Evolutionary conservation across 2,329 filamentous ascomycete genomes (phyloP).

Genomic region (Talaromyces atroroseus): DNA sequence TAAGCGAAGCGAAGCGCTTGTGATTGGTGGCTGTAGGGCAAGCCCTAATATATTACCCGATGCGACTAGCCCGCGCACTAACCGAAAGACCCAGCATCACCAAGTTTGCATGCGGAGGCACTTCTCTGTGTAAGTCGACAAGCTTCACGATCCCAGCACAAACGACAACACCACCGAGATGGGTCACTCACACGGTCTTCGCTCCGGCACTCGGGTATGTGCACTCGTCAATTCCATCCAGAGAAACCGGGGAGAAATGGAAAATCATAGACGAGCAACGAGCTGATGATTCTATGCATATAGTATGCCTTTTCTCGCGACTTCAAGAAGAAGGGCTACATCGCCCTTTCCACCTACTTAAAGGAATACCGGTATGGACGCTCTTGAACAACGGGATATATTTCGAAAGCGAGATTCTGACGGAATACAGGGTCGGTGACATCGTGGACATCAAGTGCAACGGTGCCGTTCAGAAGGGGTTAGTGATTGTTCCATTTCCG

Average conservation of each 20-base stretch:
- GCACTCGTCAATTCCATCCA: conserved; percentile 7
- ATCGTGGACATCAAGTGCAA: conserved; percentile 99
- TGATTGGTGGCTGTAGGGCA: conserved; percentile 22
- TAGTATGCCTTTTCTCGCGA: conserved; percentile 87
- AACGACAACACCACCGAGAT: conserved; percentile 57
- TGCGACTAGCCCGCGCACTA: conserved; percentile 22
- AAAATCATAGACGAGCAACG: conserved; percentile 13
- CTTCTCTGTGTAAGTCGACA: conserved; percentile 31
- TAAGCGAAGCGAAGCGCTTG: conserved; percentile 16
- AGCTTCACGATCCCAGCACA: conserved; percentile 31
- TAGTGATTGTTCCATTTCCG: conserved; percentile 41
- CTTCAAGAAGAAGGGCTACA: conserved; percentile 94
- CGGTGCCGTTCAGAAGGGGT: conserved; percentile 98
- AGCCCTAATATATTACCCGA: conserved; percentile 16
- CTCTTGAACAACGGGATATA: conserved; percentile 9
- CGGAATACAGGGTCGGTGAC: conserved; percentile 72
- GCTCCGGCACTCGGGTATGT: conserved; percentile 77
- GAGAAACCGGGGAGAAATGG: not conserved
- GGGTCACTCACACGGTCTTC: conserved; percentile 83
- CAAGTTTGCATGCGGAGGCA: conserved; percentile 23
- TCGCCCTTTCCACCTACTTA: conserved; percentile 90
- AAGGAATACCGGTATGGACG: conserved; percentile 74
- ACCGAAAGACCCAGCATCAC: conserved; percentile 19
- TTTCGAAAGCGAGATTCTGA: conserved; percentile 40
- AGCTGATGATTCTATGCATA: conserved; percentile 31